Base-by-base conservation (phyloP, 805 yeast species). In the Cyberlindnera amylophila region DNA sequence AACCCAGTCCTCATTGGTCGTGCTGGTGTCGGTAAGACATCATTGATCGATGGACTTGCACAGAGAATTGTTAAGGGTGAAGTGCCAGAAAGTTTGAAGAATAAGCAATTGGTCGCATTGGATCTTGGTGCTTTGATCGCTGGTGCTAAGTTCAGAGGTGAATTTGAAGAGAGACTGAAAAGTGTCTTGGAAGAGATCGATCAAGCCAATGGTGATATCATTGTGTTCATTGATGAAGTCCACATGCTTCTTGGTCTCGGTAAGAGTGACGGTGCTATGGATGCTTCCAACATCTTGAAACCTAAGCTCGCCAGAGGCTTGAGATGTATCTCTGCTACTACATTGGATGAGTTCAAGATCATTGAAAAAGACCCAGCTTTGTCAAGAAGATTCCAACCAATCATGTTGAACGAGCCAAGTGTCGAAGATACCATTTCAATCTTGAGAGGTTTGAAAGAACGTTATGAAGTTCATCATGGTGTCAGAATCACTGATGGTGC, bases 11-110 rank as follows among this genome's bases (percentile, higher is more conserved):
- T 91, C 41, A 89, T 93, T 32, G 99, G 99, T 49, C 80, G 86
- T 52, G 99, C 99, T 1, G 99, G 99, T 66, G 95, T 96, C 0
- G 99, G 99, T 67, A 91, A 91, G 63, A 93, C 98, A 0, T 95
- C 98, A 6, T 80, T 93, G 44, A 85, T 93, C 79, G 99, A 93
- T 60, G 99, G 98, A 0, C 70, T 93, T 31, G 98, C 98, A 0
- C 98, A 93, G 64, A 71, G 97, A 55, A 90, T 93, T 38, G 79
- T 87, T 8, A 79, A 84, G 43, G 91, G 91, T 11, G 96, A 90
- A 59, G 99, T 91, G 1, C 98, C 98, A 0, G 98, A 93, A 49
- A 78, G 89, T 33, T 82, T 91, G 83, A 86, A 89, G 59, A 81
- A 84, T 42, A 93, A 93, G 62, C 75, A 81, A 47, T 82, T 91